Conservation (phyloP, 2,329 filamentous ascomycete genomes). For the Beauveria sp. region DNA sequence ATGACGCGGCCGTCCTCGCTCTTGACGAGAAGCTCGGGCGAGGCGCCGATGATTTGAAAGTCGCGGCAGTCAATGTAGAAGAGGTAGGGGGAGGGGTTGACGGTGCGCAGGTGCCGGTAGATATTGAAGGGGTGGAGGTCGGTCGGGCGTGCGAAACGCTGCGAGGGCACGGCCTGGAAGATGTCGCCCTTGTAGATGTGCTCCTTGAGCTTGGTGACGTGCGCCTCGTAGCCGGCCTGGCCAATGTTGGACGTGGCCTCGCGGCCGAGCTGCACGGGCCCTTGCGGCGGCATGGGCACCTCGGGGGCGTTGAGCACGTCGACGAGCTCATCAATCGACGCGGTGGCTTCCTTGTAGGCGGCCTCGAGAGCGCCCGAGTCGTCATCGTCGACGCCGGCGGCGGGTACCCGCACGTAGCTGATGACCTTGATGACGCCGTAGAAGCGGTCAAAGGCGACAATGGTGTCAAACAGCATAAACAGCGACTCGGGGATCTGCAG, state of each 20-base stretch:
- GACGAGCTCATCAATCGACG: slow-evolving; percentile 59
- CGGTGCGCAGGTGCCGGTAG: slow-evolving; percentile 90
- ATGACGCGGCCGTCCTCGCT: slow-evolving; percentile 80
- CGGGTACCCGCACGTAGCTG: slow-evolving; percentile 65
- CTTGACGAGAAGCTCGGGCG: slow-evolving; percentile 90
- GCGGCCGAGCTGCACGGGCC: slow-evolving; percentile 62
- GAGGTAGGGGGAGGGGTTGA: slow-evolving; percentile 94
- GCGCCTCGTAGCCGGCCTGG: slow-evolving; percentile 77
- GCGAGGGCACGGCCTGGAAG: slow-evolving; percentile 94
- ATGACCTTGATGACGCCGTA: slow-evolving; percentile 47
- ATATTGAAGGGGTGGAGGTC: slow-evolving; percentile 95
- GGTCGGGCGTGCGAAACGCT: slow-evolving; percentile 84
- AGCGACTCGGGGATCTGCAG: slow-evolving; percentile 85
- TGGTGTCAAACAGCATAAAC: slow-evolving; percentile 95
- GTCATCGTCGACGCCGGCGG: slow-evolving; percentile 27
- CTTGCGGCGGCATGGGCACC: slow-evolving; percentile 69
- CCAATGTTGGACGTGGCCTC: slow-evolving; percentile 92
- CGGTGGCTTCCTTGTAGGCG: slow-evolving; percentile 59
- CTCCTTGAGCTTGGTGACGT: slow-evolving; percentile 78
- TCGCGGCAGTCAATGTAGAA: slow-evolving; percentile 90
- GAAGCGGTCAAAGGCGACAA: slow-evolving; percentile 85
- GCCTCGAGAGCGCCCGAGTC: slow-evolving; percentile 29
- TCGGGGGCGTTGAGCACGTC: slow-evolving; percentile 65
- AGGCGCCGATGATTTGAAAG: slow-evolving; percentile 93
- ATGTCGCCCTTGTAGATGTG: slow-evolving; percentile 92